Conservation (phyloP, 2,329 filamentous ascomycete genomes). For the Penicillium decumbens region DNA sequence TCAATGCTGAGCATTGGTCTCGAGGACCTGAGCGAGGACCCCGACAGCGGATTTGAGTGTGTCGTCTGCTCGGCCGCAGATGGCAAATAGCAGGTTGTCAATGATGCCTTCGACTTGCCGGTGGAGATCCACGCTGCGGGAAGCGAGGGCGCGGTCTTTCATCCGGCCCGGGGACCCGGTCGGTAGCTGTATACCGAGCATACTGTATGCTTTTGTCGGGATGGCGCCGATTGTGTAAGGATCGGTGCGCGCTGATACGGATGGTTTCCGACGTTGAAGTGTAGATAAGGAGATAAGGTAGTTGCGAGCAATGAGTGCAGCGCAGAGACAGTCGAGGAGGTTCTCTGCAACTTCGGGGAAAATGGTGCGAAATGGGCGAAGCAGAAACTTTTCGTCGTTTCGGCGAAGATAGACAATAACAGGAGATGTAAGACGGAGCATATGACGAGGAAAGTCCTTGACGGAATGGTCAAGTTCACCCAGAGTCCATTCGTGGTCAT, state of each 20-base stretch:
- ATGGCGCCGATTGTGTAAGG: constrained; percentile 28
- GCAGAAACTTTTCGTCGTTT: constrained; percentile 34
- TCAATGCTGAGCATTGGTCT: constrained; percentile 25
- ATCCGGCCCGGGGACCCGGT: constrained; percentile 23
- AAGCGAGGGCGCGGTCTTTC: constrained; percentile 29
- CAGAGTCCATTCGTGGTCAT: constrained; percentile 40
- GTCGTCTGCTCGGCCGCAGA: constrained; percentile 34
- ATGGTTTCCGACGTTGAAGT: constrained; percentile 22
- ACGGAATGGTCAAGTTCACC: constrained; percentile 38
- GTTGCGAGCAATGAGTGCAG: constrained; percentile 36
- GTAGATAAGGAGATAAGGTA: constrained; percentile 34
- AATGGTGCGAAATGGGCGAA: constrained; percentile 35
- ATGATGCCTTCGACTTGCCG: constrained; percentile 33
- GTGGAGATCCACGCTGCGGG: constrained; percentile 30
- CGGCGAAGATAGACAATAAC: constrained; percentile 38
- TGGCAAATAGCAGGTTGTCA: constrained; percentile 35
- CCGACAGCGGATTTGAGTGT: constrained; percentile 36
- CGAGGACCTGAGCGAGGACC: constrained; percentile 38
- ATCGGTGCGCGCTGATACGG: constrained; percentile 15
- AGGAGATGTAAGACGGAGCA: constrained; percentile 37
- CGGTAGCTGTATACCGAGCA: constrained; percentile 30
- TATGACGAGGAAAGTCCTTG: constrained; percentile 33
- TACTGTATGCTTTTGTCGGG: constrained; percentile 33
- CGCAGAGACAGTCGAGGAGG: constrained; percentile 36
- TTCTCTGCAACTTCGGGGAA: constrained; percentile 34